Base-by-base conservation (phyloP, 768 basidiomycete species). In the Lanmaoa pseudosensibilis region DNA sequence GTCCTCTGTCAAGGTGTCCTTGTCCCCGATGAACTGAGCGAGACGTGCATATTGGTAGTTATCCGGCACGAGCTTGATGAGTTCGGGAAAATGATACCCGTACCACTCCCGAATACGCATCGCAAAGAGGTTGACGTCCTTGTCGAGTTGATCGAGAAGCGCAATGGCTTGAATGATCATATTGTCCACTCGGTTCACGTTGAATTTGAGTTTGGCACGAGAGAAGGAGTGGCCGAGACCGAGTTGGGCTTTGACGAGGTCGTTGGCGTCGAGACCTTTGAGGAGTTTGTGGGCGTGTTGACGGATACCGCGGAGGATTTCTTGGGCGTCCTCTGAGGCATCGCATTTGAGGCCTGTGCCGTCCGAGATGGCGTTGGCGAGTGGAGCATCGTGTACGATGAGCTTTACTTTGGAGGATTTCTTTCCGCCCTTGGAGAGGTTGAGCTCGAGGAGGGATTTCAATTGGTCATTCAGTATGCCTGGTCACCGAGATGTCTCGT, bases 141-240 rank as follows among this genome's bases (percentile, higher is more conserved):
- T 98, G 83, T 98, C 96, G 67, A 98, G 88, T 68, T 98, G 95
- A 77, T 98, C 96, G 66, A 97, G 90, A 55, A 98, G 87, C 5
- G 95, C 92, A 70, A 98, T 98, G 57, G 96, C 96, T 75, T 98
- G 96, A 65, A 98, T 98, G 76, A 98, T 98, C 96, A 98, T 98
- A 81, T 98, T 97, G 77, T 97, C 94, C 54, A 92, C 84, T 50
- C 92, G 83, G 80, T 95, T 95, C 52, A 94, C 92, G 74, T 94
- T 95, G 83, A 94, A 98, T 77, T 98, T 98, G 60, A 98, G 88
- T 73, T 98, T 98, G 39, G 95, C 90, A 60, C 96, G 88, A 23
- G 94, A 97, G 78, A 96, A 98, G 4, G 94, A 93, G 80, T 98
- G 96, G 30, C 96, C 96, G 47, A 98, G 82, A 68, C 96, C 96